Base-by-base conservation (phyloP, 768 basidiomycete genomes). In the Lactifluus echinatus region DNA sequence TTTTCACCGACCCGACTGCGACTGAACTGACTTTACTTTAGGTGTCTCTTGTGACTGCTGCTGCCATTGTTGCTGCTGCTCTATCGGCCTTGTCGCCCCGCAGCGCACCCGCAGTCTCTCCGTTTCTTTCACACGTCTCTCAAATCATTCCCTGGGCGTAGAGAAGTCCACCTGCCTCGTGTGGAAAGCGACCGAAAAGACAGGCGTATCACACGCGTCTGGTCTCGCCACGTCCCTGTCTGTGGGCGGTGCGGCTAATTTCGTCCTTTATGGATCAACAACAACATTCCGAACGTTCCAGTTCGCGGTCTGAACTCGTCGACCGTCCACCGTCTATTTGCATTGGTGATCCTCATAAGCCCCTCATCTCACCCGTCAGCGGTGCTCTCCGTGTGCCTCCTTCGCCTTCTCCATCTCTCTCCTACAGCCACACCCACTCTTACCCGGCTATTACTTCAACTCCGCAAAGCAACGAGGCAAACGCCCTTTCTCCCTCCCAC, bases 401-500 rank as follows among this genome's bases (percentile, higher is more conserved):
- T 26, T 43, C 48, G 11, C 53, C 53, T 15, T 55, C 57, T 31
- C 1, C 50, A 15, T 42, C 56, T 40, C 12, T 50, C 40, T 53
- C 31, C 12, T 39, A 44, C 24, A 21, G 50, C 39, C 56, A 53
- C 56, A 37, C 34, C 26, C 57, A 42, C 46, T 31, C 28, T 2
- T 37, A 12, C 28, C 53, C 53, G 57, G 53, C 57, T 50, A 53
- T 28, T 50, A 15, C 48, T 37, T 55, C 53, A 59, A 59, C 57
- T 59, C 57, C 53, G 57, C 57, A 45, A 31, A 33, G 36, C 57
- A 59, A 59, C 57, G 57, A 59, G 57, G 57, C 57, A 55, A 59
- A 59, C 57, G 15, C 57, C 37, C 57, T 43, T 28, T 40, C 47
- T 19, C 53, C 53, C 17, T 43, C 57, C 48, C 57, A 45, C 57